Evolutionary conservation across 352 stramenopile species (phyloP), one percentile per base, ranked within the genome.

Genomic region (Globisporangium spinosum): DNA sequence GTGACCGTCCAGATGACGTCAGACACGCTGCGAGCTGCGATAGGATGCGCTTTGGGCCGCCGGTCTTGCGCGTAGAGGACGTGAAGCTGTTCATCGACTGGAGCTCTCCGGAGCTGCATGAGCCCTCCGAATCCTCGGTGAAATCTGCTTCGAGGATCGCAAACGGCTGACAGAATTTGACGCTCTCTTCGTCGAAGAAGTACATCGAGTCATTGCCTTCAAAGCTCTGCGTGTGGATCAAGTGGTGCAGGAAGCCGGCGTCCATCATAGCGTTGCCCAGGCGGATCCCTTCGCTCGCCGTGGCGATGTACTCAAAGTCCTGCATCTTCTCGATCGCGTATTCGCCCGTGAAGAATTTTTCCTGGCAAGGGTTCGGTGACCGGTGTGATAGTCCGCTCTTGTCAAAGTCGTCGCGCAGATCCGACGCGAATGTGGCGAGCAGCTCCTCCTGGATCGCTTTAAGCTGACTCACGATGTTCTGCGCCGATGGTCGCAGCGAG

Each of bases 391-490:
- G 25, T 23, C 47, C 38, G 49, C 64, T 60, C 58, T 58, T 38
- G 6, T 79, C 61, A 2, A 89, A 63, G 20, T 85, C 75, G 15
- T 87, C 74, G 22, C 77, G 76, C 20, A 92, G 34, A 15, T 87
- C 71, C 6, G 75, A 57, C 1, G 83, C 78, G n/a, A 90, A 76
- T 10, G 70, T 64, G 3, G 79, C 72, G 6, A 85, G 55, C 15
- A 80, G 20, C 43, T 91, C 86, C 76, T 90, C 84, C 66, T 94
- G 84, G 15, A 94, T 76, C 6, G 0, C 62, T 45, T 92, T 85
- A 0, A 95, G 75, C 0, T 40, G 35, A 3, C 27, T 34, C 12
- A 93, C 80, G 49, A 95, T 76, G 29, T 74, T 58, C 20, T 74
- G 62, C 49, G 78, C 82, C 0, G 75, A 79, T 5, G 86, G 86